Percentiles rank a stretch among this genome's conserved stretches.
Conservation (phyloP, 306 rosid genomes). For the Prunus fruticosa region DNA sequence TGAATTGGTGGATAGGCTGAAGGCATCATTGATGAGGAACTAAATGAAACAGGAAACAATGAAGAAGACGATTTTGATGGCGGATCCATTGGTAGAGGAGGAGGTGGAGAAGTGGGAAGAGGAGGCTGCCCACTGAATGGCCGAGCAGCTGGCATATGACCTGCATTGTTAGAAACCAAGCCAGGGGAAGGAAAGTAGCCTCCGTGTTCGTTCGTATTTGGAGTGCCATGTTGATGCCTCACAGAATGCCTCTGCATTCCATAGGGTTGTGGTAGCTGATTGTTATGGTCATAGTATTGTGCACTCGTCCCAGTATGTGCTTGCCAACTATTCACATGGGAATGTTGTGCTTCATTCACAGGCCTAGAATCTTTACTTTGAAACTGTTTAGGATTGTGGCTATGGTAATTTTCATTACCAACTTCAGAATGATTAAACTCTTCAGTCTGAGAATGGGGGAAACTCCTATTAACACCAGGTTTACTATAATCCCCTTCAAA, state of each 20-base stretch:
- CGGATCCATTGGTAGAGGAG: constrained; percentile 66
- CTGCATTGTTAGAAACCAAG: constrained; percentile 26
- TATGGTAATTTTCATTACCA: no score
- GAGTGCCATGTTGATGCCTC: constrained; percentile 13
- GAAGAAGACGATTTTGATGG: constrained; percentile 33
- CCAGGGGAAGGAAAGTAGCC: constrained; percentile 29
- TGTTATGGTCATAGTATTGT: constrained; percentile 28
- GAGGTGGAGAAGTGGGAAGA: constrained; percentile 74
- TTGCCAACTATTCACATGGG: constrained; percentile 12
- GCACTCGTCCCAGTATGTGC: not conserved
- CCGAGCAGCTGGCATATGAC: constrained; percentile 41
- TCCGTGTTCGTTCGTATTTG: constrained; percentile 25
- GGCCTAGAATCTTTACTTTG: not conserved
- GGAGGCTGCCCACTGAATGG: constrained; percentile 61
- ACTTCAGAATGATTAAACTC: not conserved
- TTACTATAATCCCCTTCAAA: not conserved
- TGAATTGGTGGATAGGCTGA: constrained; percentile 43
- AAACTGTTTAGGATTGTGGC: no score
- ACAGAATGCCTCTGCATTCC: constrained; percentile 24
- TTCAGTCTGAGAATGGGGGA: no score
- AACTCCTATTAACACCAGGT: no score
- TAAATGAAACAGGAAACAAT: constrained; percentile 53
- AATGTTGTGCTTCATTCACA: constrained; percentile 15
- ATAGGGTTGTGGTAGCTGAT: constrained; percentile 16
- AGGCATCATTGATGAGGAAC: constrained; percentile 35